Evolutionary conservation across 176 grass and related monocot genomes (phyloP), one percentile per base, ranked within the genome.

Genomic region (Urochloa ruziziensis): DNA sequence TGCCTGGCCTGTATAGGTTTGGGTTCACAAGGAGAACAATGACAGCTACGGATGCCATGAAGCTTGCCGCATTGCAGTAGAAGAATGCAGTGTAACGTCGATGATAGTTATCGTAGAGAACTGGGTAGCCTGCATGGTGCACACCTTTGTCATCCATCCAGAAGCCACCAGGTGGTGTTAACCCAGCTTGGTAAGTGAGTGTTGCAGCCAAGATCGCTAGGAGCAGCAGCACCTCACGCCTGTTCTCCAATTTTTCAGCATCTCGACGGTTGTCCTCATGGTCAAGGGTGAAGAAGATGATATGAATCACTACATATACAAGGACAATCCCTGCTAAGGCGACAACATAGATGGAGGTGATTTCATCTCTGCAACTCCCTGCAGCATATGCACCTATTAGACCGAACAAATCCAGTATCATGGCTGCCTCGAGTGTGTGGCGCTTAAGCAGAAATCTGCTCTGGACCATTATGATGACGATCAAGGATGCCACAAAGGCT

Each of bases 41-140:
- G 23, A 92, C 54, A 11, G 84, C 67, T 0, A 92, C 29, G 1
- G 90, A 89, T 10, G 80, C 35, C 79, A 92, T 82, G 83, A 92
- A 92, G 71, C 86, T 89, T 15, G 85, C 19, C 0, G 86, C 83
- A 0, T 92, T 92, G 67, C 86, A 92, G 37, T 92, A 92, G 64
- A 92, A 92, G 78, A 83, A 92, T 12, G 79, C 74, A 1, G 17
- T 53, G 57, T 92, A 92, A 1, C 74, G 86, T 0, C 0, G 15
- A 0, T 30, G 70, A 8, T 74, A 79, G 73, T 71, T 74, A 27
- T 86, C 40, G 0, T 60, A 42, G 57, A 92, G 90, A 24, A 89
- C 64, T 5, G 90, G 79, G 42, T 32, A 66, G 10, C 90, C 90
- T 0, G 82, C 63, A 0, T 10, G 57, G n/a, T 68, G 29, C 11